Conservation (phyloP, 164 flowering plant genomes). For the Amborella trichopoda region DNA sequence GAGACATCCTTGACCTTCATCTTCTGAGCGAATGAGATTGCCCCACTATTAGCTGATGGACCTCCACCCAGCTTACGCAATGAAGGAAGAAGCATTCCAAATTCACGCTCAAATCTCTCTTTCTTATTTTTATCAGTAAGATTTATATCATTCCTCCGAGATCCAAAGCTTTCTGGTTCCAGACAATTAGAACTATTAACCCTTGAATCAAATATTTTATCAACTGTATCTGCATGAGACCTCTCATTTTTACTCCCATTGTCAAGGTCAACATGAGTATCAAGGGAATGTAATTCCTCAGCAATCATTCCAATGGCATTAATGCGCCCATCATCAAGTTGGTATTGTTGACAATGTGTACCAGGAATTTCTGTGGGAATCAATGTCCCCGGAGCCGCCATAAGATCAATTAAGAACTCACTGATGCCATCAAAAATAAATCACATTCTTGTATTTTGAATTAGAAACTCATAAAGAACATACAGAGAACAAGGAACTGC, state of each 20-base stretch:
- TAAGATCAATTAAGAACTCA: conserved; percentile 89
- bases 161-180: conserved; percentile 11
- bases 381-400: conserved; percentile 96
- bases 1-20: conserved; percentile 70
- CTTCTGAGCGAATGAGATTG: conserved; percentile 48
- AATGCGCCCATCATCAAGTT: conserved; percentile 25
- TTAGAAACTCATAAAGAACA: no score
- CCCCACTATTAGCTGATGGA: conserved; percentile 19
- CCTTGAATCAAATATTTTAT: conserved; percentile 6
- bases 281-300: conserved; percentile 19
- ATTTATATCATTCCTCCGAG: conserved; percentile 10
- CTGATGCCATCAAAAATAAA: conserved; percentile 45
- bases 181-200: conserved; percentile 9
- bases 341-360: conserved; percentile 33
- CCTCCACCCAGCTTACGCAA: conserved; percentile 20
- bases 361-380: conserved; percentile 88
- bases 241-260: conserved; percentile 6
- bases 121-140: conserved; percentile 18
- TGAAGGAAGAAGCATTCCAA: conserved; percentile 41
- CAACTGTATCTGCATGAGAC: neutral
- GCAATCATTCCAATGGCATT: conserved; percentile 13
- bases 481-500: no score
- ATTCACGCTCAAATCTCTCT: conserved; percentile 40
- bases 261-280: conserved; percentile 8
- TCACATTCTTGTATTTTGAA: no score